These are phyloP conservation scores for Excoecaria cochinchinensis DNA, from an alignment of 345 rosid genomes.

Conservation along the genomic window DNA sequence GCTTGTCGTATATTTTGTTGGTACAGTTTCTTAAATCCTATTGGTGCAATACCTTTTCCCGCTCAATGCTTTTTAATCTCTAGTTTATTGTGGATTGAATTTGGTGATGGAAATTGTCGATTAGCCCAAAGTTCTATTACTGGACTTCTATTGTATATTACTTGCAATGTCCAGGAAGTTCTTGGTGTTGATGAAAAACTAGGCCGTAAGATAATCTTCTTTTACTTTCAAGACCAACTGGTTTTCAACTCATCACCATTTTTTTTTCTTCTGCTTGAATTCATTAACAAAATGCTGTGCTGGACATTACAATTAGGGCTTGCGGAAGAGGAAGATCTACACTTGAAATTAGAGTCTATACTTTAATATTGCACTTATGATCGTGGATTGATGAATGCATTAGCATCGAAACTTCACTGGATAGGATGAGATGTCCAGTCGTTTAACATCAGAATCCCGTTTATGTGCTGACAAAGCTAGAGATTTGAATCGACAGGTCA, in stretches of 20 bases:
- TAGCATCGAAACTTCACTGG: background rate
- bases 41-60: too few relatives aligned
- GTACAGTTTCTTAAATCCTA: too few relatives aligned
- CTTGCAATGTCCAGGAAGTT: constrained; percentile 99
- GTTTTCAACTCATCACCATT: background rate
- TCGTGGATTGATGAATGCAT: background rate
- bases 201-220: constrained; percentile 69
- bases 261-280: constrained; percentile 2
- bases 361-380: background rate
- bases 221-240: constrained; percentile 2
- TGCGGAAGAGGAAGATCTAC: background rate
- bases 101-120: too few relatives aligned
- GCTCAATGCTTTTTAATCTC: too few relatives aligned
- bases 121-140: too few relatives aligned
- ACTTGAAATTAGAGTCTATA: background rate
- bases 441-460: too few relatives aligned
- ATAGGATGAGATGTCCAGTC: too few relatives aligned
- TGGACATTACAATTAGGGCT: background rate
- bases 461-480: constrained; percentile 60
- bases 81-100: too few relatives aligned
- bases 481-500: constrained; percentile 92
- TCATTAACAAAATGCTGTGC: background rate
- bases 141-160: too few relatives aligned
- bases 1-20: too few relatives aligned
- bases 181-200: constrained; percentile 98